Percentiles rank a stretch among this genome's conserved stretches.
phyloP scores from a whole-genome alignment of 140 eudicot genomes.

The Stevia rebaudiana region DNA sequence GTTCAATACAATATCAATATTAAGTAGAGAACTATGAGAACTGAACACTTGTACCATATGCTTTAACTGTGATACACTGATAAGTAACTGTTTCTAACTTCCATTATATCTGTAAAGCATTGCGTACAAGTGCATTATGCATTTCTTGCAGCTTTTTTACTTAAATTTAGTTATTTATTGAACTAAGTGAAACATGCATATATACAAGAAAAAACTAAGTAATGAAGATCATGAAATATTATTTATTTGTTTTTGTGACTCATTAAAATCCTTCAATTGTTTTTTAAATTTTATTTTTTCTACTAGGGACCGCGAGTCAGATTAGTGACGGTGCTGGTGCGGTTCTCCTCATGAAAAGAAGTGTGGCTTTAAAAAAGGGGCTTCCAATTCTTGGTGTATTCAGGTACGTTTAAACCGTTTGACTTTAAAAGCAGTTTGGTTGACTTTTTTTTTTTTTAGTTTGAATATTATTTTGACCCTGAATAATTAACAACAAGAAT shows the following conservation, averaged over 20 bases:
- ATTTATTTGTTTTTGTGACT: not conserved
- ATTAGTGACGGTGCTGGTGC: conserved; percentile 98
- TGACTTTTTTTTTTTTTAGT: not conserved
- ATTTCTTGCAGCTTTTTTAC: not conserved
- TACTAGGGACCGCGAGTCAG: conserved; percentile 83
- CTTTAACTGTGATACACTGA: not conserved
- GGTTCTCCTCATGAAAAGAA: conserved; percentile 94
- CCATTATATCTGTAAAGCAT: not conserved
- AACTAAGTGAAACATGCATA: not conserved
- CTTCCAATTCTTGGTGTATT: conserved; percentile 88
- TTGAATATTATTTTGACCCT: not conserved
- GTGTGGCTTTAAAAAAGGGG: conserved; percentile 71
- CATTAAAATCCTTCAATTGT: not conserved
- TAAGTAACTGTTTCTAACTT: not conserved
- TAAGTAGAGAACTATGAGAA: not conserved
- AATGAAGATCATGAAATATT: not conserved
- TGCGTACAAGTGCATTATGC: not conserved
- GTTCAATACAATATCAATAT: not conserved
- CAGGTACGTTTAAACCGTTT: conserved; percentile 40
- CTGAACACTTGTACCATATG: not conserved
- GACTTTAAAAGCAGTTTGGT: conserved; percentile 1
- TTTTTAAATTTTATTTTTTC: not conserved
- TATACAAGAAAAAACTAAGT: not conserved
- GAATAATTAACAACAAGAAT: not conserved
- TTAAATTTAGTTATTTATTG: not conserved